Evolutionary conservation across 345 rosid genomes (phyloP).

Genomic region (Cochlearia excelsa): DNA sequence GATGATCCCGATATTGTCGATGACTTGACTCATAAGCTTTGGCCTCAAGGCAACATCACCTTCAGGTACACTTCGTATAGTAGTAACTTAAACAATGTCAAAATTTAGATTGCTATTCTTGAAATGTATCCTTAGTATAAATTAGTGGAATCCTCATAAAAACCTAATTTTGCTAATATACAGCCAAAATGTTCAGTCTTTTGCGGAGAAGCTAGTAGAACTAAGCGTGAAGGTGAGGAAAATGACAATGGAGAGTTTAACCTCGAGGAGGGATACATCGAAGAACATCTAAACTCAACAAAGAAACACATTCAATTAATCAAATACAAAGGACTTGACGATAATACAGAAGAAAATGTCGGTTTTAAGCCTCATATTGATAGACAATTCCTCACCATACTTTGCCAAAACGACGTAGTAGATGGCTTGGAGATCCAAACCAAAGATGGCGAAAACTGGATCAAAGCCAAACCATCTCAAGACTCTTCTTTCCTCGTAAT

Average conservation of each 20-base stretch:
- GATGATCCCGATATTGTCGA: neutral
- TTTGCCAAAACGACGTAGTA: slow-evolving; percentile 44
- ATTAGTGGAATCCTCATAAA: no score
- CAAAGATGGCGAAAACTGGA: slow-evolving; percentile 37
- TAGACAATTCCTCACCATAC: slow-evolving; percentile 42
- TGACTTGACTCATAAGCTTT: neutral
- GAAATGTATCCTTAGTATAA: no score
- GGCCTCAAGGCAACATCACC: slow-evolving; percentile 22
- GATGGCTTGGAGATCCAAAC: slow-evolving; percentile 42
- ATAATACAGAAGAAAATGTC: slow-evolving; percentile 12
- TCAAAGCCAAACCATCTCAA: slow-evolving; percentile 39
- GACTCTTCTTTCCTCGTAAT: slow-evolving; percentile 43
- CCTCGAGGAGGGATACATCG: slow-evolving; percentile 23
- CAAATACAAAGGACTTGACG: slow-evolving; percentile 34
- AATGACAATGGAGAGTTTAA: slow-evolving; percentile 54
- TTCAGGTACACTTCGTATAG: slow-evolving; percentile 14
- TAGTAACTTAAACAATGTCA: no score
- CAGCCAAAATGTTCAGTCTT: slow-evolving; percentile 27
- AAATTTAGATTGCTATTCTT: no score
- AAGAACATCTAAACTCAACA: slow-evolving; percentile 31
- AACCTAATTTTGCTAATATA: no score
- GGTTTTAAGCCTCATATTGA: slow-evolving; percentile 44
- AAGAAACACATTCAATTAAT: slow-evolving; percentile 39
- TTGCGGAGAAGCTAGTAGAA: slow-evolving; percentile 25
- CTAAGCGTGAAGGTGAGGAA: slow-evolving; percentile 35